Evolutionary conservation across 202 grass and related monocot genomes (phyloP).

Genomic region (Zizania palustris): DNA sequence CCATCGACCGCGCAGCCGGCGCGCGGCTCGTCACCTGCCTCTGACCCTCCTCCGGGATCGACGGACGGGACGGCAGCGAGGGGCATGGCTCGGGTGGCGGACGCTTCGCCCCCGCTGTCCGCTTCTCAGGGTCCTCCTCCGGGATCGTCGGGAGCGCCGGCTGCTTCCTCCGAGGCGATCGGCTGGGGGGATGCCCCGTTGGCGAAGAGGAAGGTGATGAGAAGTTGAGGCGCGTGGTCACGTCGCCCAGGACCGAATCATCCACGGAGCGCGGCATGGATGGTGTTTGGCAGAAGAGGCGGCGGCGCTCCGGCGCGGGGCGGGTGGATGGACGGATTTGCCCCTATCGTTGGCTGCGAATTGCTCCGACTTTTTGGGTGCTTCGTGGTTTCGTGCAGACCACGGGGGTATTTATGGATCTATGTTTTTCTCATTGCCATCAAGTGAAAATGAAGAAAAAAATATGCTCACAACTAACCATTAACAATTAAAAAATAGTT

Average conservation of each 20-base stretch:
- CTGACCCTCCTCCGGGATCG: background rate
- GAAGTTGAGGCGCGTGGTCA: constrained; percentile 47
- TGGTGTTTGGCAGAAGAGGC: background rate
- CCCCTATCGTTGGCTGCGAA: background rate
- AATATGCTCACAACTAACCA: too few relatives aligned
- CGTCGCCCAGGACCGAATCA: constrained; percentile 18
- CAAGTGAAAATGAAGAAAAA: background rate
- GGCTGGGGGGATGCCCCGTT: background rate
- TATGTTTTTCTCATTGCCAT: background rate
- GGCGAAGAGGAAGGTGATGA: background rate
- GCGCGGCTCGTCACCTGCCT: too few relatives aligned
- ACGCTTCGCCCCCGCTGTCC: background rate
- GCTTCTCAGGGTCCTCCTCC: constrained; percentile 18
- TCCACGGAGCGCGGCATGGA: constrained; percentile 21
- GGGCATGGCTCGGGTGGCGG: background rate
- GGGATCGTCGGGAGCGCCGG: constrained; percentile 11
- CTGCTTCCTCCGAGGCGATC: background rate
- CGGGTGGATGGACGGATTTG: constrained; percentile 22
- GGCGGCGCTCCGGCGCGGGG: background rate
- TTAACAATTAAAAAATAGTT: too few relatives aligned
- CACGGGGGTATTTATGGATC: constrained; percentile 30
- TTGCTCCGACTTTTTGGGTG: background rate
- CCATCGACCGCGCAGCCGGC: background rate
- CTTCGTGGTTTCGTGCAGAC: background rate
- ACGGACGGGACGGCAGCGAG: background rate